Conservation (phyloP, 2,329 filamentous ascomycete genomes). For the Alternaria hordeiaustralica region DNA sequence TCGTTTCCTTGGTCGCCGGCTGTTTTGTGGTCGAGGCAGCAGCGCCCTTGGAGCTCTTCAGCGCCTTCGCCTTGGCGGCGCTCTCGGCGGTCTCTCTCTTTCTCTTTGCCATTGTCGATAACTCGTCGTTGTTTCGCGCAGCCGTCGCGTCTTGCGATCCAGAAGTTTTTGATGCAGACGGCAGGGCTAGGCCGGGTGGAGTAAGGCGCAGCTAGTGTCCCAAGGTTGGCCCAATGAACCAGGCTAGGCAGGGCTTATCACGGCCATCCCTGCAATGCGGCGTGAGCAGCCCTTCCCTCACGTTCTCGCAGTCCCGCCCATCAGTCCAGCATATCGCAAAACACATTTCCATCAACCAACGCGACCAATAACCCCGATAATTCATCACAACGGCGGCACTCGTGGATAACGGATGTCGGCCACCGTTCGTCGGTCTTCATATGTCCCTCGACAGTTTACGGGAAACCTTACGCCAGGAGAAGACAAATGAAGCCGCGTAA, state of each 20-base stretch:
- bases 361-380: conserved; percentile 36
- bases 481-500: conserved; percentile 54
- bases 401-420: conserved; percentile 58
- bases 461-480: conserved; percentile 49
- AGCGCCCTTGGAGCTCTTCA: conserved; percentile 38
- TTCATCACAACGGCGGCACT: conserved; percentile 50
- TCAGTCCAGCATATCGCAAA: conserved; percentile 37
- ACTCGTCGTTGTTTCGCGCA: conserved; percentile 11
- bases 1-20: conserved; percentile 18
- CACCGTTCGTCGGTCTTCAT: conserved; percentile 49
- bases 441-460: conserved; percentile 57
- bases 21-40: conserved; percentile 25
- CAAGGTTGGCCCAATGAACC: conserved; percentile 8
- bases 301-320: conserved; percentile 36
- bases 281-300: conserved; percentile 30
- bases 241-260: conserved; percentile 36
- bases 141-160: conserved; percentile 15
- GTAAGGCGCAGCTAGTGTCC: conserved; percentile 7
- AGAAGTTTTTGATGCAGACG: conserved; percentile 31
- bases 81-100: conserved; percentile 40
- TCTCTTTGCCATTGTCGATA: conserved; percentile 42
- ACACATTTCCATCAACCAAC: conserved; percentile 45
- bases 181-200: conserved; percentile 22
- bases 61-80: conserved; percentile 23
- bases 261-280: conserved; percentile 17